A percentile compares a stretch with the other conserved stretches of the same genome.
Conservation (phyloP, 1,284 basidiomycete genomes). For the Malassezia slooffiae region DNA sequence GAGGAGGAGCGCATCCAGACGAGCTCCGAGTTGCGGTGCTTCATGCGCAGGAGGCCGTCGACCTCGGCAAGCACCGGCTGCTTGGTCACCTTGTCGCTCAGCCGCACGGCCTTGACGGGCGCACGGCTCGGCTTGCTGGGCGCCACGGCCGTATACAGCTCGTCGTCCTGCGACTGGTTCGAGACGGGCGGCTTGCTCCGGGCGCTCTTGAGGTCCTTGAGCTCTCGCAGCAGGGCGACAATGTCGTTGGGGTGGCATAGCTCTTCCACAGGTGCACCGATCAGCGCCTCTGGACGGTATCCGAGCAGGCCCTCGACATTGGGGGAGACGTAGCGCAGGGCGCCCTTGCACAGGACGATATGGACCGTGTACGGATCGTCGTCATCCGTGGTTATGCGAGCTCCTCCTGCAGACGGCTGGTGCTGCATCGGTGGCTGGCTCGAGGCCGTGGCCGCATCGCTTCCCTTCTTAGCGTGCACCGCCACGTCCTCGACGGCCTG, state of each 20-base stretch:
- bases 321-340: conserved; percentile 76
- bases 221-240: conserved; percentile 77
- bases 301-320: conserved; percentile 37
- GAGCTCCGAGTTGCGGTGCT: neutral
- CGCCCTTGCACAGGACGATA: conserved; percentile 80
- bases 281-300: conserved; percentile 58
- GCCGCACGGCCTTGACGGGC: neutral
- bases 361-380: conserved; percentile 58
- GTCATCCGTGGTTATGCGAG: conserved; percentile 25
- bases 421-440: too few relatives aligned
- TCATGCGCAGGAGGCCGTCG: conserved; percentile 1
- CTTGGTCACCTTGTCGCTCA: neutral
- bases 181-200: neutral
- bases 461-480: too few relatives aligned
- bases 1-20: conserved; percentile 1
- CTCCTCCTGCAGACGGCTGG: too few relatives aligned
- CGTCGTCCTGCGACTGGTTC: neutral
- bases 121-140: too few relatives aligned
- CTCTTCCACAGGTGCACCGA: conserved; percentile 65
- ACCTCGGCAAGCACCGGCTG: conserved; percentile 2
- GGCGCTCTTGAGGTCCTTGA: conserved; percentile 57
- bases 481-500: too few relatives aligned
- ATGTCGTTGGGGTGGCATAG: conserved; percentile 78
- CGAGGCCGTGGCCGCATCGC: too few relatives aligned
- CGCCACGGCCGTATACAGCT: too few relatives aligned